phyloP scores from a whole-genome alignment of 2,329 filamentous ascomycete genomes.

The Trichoderma arundinaceum region DNA sequence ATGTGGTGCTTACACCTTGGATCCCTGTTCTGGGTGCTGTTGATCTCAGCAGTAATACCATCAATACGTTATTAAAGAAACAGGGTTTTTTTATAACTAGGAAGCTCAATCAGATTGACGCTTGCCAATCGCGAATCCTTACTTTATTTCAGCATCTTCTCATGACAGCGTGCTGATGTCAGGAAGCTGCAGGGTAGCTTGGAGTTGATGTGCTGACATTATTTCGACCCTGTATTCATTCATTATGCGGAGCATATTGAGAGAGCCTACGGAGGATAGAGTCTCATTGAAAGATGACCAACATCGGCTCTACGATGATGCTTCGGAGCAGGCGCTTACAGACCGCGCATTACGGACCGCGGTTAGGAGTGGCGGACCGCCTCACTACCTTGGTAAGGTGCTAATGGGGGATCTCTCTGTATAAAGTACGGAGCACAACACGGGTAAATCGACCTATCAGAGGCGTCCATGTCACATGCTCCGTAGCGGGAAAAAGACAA shows the following conservation, averaged over 20 bases:
- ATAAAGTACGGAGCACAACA: too few species aligned
- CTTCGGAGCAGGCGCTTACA: background rate
- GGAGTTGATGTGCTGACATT: background rate
- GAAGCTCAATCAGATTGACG: too few species aligned
- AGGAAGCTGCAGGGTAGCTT: too few species aligned
- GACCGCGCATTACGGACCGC: constrained; percentile 49
- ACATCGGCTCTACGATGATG: background rate
- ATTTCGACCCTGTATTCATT: background rate
- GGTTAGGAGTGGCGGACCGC: constrained; percentile 46
- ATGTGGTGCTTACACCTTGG: background rate
- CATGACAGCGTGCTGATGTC: too few species aligned
- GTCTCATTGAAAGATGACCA: background rate
- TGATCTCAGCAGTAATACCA: background rate
- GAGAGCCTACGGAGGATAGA: background rate
- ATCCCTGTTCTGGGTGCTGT: background rate
- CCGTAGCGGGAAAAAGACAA: background rate
- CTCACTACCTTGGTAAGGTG: background rate
- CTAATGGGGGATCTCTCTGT: too few species aligned
- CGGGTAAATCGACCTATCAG: background rate
- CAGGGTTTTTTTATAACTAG: too few species aligned
- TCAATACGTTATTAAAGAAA: too few species aligned
- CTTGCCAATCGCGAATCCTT: too few species aligned
- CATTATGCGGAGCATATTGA: too few species aligned
- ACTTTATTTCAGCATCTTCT: too few species aligned
- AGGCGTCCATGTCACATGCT: background rate